Evolutionary conservation across 2,329 filamentous ascomycete species (phyloP).

Genomic region (Lachnellula arida): DNA sequence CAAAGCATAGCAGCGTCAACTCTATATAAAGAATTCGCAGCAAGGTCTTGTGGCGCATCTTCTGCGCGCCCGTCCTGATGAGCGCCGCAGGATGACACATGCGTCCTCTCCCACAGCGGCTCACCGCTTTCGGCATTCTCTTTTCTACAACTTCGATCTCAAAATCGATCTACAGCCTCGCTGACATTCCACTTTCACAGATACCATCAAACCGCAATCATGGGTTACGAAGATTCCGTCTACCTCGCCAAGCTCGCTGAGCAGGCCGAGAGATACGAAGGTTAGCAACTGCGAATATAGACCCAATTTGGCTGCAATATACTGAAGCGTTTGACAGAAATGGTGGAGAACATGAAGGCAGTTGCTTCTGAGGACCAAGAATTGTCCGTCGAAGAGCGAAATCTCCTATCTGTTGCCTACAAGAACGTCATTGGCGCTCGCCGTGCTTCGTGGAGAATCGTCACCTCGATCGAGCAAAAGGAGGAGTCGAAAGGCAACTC

Average conservation of each 20-base stretch:
- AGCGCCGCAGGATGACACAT: background rate
- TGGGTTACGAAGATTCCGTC: constrained; percentile 99
- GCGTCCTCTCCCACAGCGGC: too few species aligned
- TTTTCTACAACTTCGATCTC: background rate
- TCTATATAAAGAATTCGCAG: background rate
- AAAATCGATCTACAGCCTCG: constrained; percentile 1
- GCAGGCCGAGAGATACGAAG: constrained; percentile 99
- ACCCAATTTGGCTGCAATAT: too few species aligned
- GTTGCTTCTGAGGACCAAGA: constrained; percentile 70
- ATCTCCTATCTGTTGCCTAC: constrained; percentile 97
- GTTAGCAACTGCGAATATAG: constrained; percentile 61
- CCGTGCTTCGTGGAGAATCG: constrained; percentile 98
- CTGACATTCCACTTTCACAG: constrained; percentile 12
- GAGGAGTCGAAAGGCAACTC: constrained; percentile 98
- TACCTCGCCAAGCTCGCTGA: constrained; percentile 99
- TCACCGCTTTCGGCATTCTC: background rate
- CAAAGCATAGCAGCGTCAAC: background rate
- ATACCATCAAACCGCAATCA: constrained; percentile 52
- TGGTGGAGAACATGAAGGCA: constrained; percentile 99
- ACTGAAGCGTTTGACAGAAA: constrained; percentile 49
- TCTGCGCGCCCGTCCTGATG: background rate
- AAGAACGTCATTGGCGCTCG: constrained; percentile 99
- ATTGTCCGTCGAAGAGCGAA: constrained; percentile 94
- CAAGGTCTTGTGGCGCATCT: constrained; percentile 3
- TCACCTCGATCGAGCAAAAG: constrained; percentile 99